Evolutionary conservation across 2,329 filamentous ascomycete genomes (phyloP).

Genomic region (Pseudogymnoascus verrucosus): DNA sequence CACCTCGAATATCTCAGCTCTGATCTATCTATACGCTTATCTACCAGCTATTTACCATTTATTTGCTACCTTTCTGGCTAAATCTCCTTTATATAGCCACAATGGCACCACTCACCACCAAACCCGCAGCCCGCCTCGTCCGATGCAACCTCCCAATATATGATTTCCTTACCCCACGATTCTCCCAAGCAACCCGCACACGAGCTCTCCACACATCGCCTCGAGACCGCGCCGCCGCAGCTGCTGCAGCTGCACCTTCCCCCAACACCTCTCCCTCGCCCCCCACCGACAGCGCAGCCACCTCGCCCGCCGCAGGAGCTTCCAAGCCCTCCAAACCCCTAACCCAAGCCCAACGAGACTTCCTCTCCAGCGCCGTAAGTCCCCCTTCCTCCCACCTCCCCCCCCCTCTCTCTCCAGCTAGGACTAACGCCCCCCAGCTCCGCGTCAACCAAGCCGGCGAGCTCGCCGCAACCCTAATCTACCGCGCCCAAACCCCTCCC

Average conservation of each 20-base stretch:
- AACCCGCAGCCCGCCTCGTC: conserved; percentile 11
- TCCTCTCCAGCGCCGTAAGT: conserved; percentile 56
- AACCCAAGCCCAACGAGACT: conserved; percentile 62
- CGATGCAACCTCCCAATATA: conserved; percentile 23
- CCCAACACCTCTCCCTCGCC: conserved; percentile 20
- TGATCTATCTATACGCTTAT: background rate
- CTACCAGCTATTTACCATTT: background rate
- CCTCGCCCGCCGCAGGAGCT: conserved; percentile 26
- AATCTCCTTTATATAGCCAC: background rate
- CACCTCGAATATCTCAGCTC: background rate
- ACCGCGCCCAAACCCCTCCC: conserved; percentile 79
- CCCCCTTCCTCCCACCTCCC: background rate
- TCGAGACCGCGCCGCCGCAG: background rate
- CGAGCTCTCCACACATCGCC: background rate
- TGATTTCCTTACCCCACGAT: conserved; percentile 33
- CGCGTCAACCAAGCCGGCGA: conserved; percentile 97
- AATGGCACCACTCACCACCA: conserved; percentile 8
- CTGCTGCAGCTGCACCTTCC: conserved; percentile 12
- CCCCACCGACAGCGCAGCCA: conserved; percentile 21
- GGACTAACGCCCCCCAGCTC: conserved; percentile 53
- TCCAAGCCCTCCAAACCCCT: conserved; percentile 38
- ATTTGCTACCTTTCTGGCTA: background rate
- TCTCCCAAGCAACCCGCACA: conserved; percentile 16
- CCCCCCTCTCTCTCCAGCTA: background rate
- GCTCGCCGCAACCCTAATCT: conserved; percentile 92